Evolutionary conservation across 1,284 basidiomycete species (phyloP), one percentile per base, ranked within the genome.

Genomic region (Earliella scabrosa): DNA sequence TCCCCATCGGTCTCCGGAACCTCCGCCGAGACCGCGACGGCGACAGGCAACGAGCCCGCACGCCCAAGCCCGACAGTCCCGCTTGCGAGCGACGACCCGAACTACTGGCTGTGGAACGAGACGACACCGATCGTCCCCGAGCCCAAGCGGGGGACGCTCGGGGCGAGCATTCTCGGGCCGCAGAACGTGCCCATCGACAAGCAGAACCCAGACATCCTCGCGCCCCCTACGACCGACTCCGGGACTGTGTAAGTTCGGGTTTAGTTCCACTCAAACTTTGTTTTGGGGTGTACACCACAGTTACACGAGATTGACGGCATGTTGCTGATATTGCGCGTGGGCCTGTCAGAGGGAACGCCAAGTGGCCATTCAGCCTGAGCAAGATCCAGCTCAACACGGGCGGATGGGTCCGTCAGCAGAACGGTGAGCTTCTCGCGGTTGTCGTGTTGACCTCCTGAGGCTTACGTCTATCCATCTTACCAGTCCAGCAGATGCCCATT

Each of bases 341-440:
- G n/a, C n/a, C n/a, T n/a, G n/a, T n/a, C 55, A 84, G 82, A 14
- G 56, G 66, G 5, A 86, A 86, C 60, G 80, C 83, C 18, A 88
- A 87, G 67, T 89, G 87, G 87, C 81, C 87, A 0, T 86, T 88
- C 69, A 73, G 76, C 57, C 69, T 88, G 52, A 86, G 83, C 52
- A 82, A 85, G 68, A 87, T 85, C 60, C 81, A 86, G 36, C 68
- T 90, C 13, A 81, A 85, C 58, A 81, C 81, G 0, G 87, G 87
- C 35, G 87, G 87, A 1, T 90, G 87, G 87, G 84, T 85, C 31
- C 78, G 86, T 51, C 79, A 87, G 60, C 77, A 88, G 67, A 87
- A 87, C 58, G 65, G 85, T 83, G n/a, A n/a, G n/a, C n/a, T n/a
- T n/a, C n/a, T n/a, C n/a, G n/a, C n/a, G n/a, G n/a, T n/a, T n/a